Base-by-base conservation (phyloP, 2,329 filamentous ascomycete species). In the Ophiosphaerella narmari region DNA sequence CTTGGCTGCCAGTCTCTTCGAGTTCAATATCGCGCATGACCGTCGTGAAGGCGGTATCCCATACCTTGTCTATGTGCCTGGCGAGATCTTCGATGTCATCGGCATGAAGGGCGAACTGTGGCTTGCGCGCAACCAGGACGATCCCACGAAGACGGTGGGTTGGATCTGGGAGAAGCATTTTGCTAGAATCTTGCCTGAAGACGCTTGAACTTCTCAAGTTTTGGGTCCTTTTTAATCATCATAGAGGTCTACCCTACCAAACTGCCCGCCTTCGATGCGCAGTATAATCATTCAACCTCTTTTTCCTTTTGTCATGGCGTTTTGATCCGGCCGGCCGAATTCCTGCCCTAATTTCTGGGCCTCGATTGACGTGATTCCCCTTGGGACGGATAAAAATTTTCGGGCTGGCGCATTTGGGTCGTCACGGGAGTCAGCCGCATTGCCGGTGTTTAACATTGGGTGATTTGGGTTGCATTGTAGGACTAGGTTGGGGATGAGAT, bases 131-230 rank as follows among this genome's bases (percentile, higher is more conserved):
- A 99, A 99, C 70, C 94, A 99, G 75, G 94, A 99, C 68, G 94
- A 99, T 73, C 78, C 85, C 1, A 81, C 79, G 9, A 83, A 88
- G 58, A 82, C 86, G 58, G 86, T 97, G 31, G 94, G 94, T 43
- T 99, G 94, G 94, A 96, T 99, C 66, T 99, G 94, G 94, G 96
- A 92, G 66, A 97, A 97, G 74, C 94, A 99, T 77, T 99, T 99
- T 79, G 73, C 73, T 18, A 60, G 72, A 16, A 74, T 74, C 24
- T 46, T 74, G 33, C 70, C 71, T 5, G 73, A 74, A 47, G 71
- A 72, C 31, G 61, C 61, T 35, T 67, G 54, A 49, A 36, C 31
- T 18, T 39, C 23, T 16, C 21, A n/a, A 14, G 5, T 9, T 11
- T 48, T 40, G 26, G 26, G 7, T 29, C 2, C 26, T 29, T 6